Percentiles rank a stretch among this genome's conserved stretches.
Evolutionary conservation across 2,329 filamentous ascomycete genomes (phyloP).

Genomic region (Dactylellina drechsleri): DNA sequence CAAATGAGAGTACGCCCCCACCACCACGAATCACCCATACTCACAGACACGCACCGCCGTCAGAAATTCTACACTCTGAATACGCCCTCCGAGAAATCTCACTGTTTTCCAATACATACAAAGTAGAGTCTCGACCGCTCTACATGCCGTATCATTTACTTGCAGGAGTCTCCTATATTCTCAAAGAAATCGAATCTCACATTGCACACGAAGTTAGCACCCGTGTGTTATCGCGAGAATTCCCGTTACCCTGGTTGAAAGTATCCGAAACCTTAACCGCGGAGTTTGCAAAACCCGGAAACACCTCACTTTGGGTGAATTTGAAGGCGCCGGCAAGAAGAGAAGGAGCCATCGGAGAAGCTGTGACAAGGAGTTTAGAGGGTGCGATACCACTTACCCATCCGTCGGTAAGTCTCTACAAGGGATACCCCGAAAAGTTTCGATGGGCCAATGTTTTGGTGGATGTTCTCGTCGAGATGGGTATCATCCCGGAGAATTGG

Average conservation of each 20-base stretch:
- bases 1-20: no score
- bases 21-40: no score
- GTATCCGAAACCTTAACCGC: background rate
- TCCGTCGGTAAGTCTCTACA: background rate
- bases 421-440: background rate
- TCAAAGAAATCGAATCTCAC: conserved; percentile 16
- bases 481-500: conserved; percentile 1
- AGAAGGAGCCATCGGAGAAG: background rate
- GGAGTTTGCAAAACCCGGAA: background rate
- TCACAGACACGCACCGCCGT: no score
- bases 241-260: conserved; percentile 2
- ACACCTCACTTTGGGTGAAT: background rate
- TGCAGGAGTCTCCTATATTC: conserved; percentile 7
- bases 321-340: background rate
- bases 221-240: conserved; percentile 2
- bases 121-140: background rate
- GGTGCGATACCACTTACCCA: background rate
- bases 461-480: conserved; percentile 5
- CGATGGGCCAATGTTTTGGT: conserved; percentile 18
- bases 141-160: background rate
- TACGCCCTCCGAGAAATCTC: no score
- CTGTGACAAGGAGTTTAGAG: background rate
- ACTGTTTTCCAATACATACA: no score
- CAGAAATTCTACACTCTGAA: no score
- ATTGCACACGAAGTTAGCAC: conserved; percentile 26